Conservation (phyloP, 78 protist genomes). For the Corallochytrium limacisporum region DNA sequence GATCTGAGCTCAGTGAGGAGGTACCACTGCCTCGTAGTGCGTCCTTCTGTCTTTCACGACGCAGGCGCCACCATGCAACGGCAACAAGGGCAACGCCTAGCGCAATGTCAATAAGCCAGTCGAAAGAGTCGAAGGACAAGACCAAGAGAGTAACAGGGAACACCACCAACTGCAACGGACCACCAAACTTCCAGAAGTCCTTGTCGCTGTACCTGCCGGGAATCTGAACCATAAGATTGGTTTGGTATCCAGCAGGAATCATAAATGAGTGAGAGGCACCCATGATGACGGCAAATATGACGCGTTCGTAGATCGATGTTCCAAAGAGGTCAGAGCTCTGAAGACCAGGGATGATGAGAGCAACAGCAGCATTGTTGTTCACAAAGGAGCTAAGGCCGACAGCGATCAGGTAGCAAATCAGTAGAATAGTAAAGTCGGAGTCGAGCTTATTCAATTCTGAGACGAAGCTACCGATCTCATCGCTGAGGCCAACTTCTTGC, state of each 20-base stretch:
- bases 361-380: conserved; percentile 15
- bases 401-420: conserved; percentile 1
- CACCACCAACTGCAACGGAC: not conserved
- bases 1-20: too few species aligned
- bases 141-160: not conserved
- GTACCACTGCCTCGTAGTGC: too few species aligned
- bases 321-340: not conserved
- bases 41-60: too few species aligned
- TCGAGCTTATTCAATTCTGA: too few species aligned
- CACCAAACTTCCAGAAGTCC: not conserved
- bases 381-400: not conserved
- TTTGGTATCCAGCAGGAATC: conserved; percentile 7
- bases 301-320: not conserved
- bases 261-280: conserved; percentile 2
- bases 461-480: not conserved
- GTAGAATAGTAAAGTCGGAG: not conserved
- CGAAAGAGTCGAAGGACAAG: too few species aligned
- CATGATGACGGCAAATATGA: conserved; percentile 2
- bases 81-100: too few species aligned
- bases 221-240: not conserved
- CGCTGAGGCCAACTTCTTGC: not conserved
- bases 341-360: not conserved
- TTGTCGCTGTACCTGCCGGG: not conserved
- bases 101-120: too few species aligned
- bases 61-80: too few species aligned